phyloP scores from a whole-genome alignment of 2,329 filamentous ascomycete species.

The Xylaria sp. region DNA sequence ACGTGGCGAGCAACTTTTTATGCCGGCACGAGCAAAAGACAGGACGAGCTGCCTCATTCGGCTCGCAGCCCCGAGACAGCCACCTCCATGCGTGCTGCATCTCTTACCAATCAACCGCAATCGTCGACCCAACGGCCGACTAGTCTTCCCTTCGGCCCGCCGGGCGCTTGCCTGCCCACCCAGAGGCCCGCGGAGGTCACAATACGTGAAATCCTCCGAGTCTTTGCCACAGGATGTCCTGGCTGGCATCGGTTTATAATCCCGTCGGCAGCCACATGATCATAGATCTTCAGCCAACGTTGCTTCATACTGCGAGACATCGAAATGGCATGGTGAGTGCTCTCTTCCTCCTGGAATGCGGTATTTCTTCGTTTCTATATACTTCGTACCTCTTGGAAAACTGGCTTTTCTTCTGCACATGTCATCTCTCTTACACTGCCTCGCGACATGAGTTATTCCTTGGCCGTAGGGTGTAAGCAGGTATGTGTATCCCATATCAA shows the following conservation, averaged over 20 bases:
- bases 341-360: too few species aligned
- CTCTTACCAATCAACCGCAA: not conserved
- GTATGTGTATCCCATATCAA: not conserved
- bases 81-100: slow-evolving; percentile 2
- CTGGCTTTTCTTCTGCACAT: slow-evolving; percentile 3
- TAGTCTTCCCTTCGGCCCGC: not conserved
- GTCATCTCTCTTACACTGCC: not conserved
- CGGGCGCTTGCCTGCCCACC: not conserved
- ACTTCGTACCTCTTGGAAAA: not conserved
- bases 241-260: not conserved
- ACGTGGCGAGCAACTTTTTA: not conserved
- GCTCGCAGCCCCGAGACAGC: slow-evolving; percentile 14
- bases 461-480: not conserved
- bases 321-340: too few species aligned
- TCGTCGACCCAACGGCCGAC: not conserved
- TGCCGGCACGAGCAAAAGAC: not conserved
- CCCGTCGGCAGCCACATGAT: slow-evolving; percentile 8
- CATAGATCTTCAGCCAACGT: not conserved
- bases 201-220: not conserved
- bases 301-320: slow-evolving; percentile 1
- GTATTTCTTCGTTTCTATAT: too few species aligned
- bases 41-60: slow-evolving; percentile 10
- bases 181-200: not conserved
- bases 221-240: not conserved
- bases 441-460: not conserved